Evolutionary conservation across 2,329 filamentous ascomycete genomes (phyloP), one percentile per base, ranked within the genome.

Genomic region (Pestalotiopsis sp.): DNA sequence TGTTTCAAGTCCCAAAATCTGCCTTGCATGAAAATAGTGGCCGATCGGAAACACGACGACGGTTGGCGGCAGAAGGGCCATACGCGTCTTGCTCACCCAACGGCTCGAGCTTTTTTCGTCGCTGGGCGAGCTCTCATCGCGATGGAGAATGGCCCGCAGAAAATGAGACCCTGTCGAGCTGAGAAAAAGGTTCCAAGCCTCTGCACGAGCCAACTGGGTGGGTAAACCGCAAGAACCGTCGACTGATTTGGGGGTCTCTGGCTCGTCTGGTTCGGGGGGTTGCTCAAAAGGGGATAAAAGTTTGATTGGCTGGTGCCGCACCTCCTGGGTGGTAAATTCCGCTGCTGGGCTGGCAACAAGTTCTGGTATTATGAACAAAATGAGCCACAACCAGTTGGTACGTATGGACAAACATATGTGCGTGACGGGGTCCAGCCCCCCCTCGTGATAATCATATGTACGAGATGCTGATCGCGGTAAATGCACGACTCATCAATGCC

Each of bases 111-210:
- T 48, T n/a, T 35, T 9, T 35, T 61, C 58, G 58, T 61, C 58
- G 30, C 30, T 35, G 30, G 58, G 30, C 58, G 58, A 60, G 58
- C 58, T 13, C 44, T 52, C 44, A 61, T 61, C 30, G 58, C 58
- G 58, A 39, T 61, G 58, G 26, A 35, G 35, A 40, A 39, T 14
- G 61, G 39, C 61, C 61, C 38, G 24, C n/a, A 22, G 13, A 11
- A 35, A 44, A 39, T 48, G n/a, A 14, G 52, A 30, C 64, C 64
- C 55, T 66, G 64, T 66, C 48, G n/a, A 66, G 64, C 64, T 66
- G 64, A 66, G 64, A 26, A 39, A 58, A 40, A 30, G 52, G 22
- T 35, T 59, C 62, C 55, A 66, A 66, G 64, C 64, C 64, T 59
- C 64, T 66, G 64, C 64, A 66, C 64, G 13, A 30, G 39, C 64